These are phyloP conservation scores for Pythium guiyangense DNA, from an alignment of 352 stramenopile species.

Conservation along the genomic window DNA sequence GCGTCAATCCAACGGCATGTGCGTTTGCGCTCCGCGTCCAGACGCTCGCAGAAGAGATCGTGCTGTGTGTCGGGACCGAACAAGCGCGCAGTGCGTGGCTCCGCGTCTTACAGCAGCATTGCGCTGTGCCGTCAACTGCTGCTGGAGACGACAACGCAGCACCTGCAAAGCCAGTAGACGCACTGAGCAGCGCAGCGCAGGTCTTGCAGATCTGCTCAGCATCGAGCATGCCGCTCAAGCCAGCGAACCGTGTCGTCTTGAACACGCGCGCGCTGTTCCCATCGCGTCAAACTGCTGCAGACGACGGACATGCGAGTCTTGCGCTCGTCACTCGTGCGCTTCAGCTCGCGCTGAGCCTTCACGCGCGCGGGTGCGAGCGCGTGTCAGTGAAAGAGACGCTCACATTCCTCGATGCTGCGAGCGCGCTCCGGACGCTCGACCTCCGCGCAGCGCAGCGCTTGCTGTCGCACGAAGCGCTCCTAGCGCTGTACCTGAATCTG, in stretches of 20 bases:
- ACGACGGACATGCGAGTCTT: constrained; percentile 18
- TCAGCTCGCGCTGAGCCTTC: constrained; percentile 22
- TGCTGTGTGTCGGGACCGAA: constrained; percentile 59
- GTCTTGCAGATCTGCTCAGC: constrained; percentile 23
- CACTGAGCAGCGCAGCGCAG: constrained; percentile 3
- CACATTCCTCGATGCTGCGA: constrained; percentile 68
- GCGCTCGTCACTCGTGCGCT: constrained; percentile 21
- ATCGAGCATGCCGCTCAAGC: constrained; percentile 27
- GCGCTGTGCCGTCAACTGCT: constrained; percentile 15
- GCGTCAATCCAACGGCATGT: not conserved
- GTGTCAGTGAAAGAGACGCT: constrained; percentile 44
- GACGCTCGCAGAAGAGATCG: constrained; percentile 70
- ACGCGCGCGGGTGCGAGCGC: constrained; percentile 25
- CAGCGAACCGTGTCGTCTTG: constrained; percentile 47
- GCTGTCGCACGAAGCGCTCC: constrained; percentile 53
- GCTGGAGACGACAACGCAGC: not conserved
- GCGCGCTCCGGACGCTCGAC: constrained; percentile 48
- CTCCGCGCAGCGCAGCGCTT: constrained; percentile 32
- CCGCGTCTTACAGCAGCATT: constrained; percentile 52
- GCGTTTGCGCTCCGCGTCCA: constrained; percentile 66
- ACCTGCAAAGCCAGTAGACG: too few relatives aligned
- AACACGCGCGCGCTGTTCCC: constrained; percentile 66
- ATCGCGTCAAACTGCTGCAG: constrained; percentile 1
- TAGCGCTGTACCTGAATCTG: constrained; percentile 79
- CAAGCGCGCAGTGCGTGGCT: constrained; percentile 66